Conservation (phyloP, 345 rosid genomes). For the Citrus cavaleriei region DNA sequence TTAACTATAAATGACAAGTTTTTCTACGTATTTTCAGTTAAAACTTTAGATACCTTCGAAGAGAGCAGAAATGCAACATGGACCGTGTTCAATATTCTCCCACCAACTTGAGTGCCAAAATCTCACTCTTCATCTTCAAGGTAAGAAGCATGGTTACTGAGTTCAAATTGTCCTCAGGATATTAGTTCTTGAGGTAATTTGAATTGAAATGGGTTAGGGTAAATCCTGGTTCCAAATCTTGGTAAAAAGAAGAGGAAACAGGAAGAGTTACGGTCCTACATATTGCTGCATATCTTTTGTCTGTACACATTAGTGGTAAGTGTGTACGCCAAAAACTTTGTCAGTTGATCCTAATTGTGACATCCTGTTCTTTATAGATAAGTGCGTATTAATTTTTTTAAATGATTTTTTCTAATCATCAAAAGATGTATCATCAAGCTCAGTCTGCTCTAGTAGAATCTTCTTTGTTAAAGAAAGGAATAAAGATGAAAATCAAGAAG, state of each 20-base stretch:
- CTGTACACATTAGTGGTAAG: background rate
- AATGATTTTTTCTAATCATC: background rate
- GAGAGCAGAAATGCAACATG: background rate
- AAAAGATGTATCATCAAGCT: conserved; percentile 1
- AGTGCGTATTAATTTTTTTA: background rate
- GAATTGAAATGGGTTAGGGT: background rate
- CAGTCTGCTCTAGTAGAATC: conserved; percentile 7
- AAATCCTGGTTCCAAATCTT: background rate
- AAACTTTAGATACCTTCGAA: background rate
- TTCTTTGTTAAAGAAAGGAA: conserved; percentile 24
- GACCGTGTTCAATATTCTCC: background rate
- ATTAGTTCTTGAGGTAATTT: background rate
- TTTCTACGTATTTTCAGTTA: background rate
- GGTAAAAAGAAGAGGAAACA: background rate
- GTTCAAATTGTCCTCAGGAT: background rate
- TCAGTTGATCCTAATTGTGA: background rate
- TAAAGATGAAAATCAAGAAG: conserved; percentile 23
- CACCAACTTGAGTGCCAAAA: background rate
- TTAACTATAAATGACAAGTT: background rate
- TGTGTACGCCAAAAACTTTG: background rate
- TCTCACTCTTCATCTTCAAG: background rate
- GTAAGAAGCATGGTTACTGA: background rate
- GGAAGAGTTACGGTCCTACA: background rate
- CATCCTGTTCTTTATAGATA: background rate
- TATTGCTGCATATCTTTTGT: background rate